Evolutionary conservation across 176 grass and related monocot genomes (phyloP).

Genomic region (Neostapfia colusana): DNA sequence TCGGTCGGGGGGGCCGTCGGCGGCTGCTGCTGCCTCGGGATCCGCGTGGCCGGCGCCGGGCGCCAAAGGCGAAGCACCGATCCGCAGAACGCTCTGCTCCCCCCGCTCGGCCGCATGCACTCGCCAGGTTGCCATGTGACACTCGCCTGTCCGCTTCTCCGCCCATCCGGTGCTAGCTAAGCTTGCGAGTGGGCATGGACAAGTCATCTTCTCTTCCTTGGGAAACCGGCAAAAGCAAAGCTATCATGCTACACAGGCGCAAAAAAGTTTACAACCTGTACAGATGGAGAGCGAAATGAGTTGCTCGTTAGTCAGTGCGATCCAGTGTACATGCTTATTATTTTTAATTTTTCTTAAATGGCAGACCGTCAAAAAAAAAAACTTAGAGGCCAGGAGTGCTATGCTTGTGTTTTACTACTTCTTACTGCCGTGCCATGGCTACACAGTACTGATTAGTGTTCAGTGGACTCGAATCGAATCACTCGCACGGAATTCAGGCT

Average conservation of each 20-base stretch:
- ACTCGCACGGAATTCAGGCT: neutral
- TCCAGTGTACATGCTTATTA: neutral
- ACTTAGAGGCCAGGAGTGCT: neutral
- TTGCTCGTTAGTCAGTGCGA: neutral
- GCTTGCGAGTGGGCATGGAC: neutral
- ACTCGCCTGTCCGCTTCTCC: neutral
- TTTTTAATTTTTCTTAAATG: neutral
- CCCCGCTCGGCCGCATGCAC: neutral
- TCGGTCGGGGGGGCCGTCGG: neutral
- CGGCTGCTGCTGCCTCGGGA: conserved; percentile 4
- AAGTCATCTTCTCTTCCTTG: neutral
- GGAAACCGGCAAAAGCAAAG: neutral
- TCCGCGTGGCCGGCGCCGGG: neutral
- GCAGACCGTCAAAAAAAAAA: too few species aligned
- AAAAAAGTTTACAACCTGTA: neutral
- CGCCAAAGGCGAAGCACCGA: neutral
- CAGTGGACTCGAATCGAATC: neutral
- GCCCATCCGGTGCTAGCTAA: neutral
- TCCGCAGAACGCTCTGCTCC: neutral
- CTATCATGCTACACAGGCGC: neutral
- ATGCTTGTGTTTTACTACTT: too few species aligned
- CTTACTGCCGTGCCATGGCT: neutral
- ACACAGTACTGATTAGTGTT: neutral
- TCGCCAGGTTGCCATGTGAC: conserved; percentile 20
- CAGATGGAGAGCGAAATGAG: neutral